phyloP scores from a whole-genome alignment of 2,329 filamentous ascomycete species.

The Verticillium isaacii region DNA sequence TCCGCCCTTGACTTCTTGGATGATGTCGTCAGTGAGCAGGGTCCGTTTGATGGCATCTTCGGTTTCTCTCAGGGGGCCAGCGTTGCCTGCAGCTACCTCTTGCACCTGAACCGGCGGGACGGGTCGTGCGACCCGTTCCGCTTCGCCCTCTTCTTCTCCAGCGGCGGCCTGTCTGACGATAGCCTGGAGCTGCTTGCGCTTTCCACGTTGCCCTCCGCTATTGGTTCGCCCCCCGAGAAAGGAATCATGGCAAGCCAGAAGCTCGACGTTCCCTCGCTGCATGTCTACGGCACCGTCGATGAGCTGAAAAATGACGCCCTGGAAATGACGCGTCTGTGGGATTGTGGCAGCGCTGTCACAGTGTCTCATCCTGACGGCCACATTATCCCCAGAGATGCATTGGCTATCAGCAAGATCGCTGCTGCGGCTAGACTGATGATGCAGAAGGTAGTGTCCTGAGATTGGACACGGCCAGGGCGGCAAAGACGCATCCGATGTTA shows the following conservation, averaged over 20 bases:
- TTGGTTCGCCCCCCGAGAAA: too few relatives aligned
- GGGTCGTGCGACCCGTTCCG: slow-evolving; percentile 5
- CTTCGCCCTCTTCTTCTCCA: slow-evolving; percentile 8
- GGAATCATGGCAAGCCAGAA: background rate
- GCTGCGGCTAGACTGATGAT: background rate
- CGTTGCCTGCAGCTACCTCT: slow-evolving; percentile 5
- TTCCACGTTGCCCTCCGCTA: too few relatives aligned
- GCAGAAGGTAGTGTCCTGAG: background rate
- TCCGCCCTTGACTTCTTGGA: background rate
- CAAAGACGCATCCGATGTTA: too few relatives aligned
- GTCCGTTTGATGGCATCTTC: slow-evolving; percentile 16
- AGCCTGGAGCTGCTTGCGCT: background rate
- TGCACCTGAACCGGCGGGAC: slow-evolving; percentile 4
- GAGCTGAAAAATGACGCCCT: background rate
- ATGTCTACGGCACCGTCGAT: background rate
- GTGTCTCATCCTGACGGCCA: background rate
- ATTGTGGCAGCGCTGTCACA: background rate
- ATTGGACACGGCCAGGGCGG: too few relatives aligned
- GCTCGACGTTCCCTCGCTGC: background rate
- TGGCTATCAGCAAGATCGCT: background rate
- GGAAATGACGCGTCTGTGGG: background rate
- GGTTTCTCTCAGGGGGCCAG: slow-evolving; percentile 17
- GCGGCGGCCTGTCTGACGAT: background rate
- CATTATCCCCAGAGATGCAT: background rate
- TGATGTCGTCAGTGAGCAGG: slow-evolving; percentile 7